Conservation (phyloP, 805 yeast genomes). For the Wickerhamiella vanderwaltii region DNA sequence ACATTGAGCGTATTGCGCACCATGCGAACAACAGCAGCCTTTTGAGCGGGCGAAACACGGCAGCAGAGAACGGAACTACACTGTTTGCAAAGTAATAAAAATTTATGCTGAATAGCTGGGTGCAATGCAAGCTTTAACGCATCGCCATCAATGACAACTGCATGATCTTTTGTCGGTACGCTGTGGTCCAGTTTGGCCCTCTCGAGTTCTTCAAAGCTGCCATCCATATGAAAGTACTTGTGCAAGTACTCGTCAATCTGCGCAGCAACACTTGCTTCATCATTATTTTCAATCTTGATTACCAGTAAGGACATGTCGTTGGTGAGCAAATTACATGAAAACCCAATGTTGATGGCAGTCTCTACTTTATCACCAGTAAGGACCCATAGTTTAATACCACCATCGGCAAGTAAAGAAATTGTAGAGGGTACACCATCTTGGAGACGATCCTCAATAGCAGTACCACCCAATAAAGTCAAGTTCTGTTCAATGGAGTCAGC, state of each 20-base stretch:
- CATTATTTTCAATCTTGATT: constrained; percentile 30
- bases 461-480: constrained; percentile 56
- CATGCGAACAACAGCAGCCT: constrained; percentile 59
- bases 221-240: constrained; percentile 40
- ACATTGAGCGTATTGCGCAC: constrained; percentile 55
- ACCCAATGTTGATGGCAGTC: constrained; percentile 82
- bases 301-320: constrained; percentile 61
- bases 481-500: constrained; percentile 51
- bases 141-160: constrained; percentile 63
- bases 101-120: constrained; percentile 38
- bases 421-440: constrained; percentile 75
- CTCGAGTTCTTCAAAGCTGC: constrained; percentile 36
- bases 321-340: constrained; percentile 62
- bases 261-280: constrained; percentile 22
- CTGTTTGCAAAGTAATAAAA: constrained; percentile 58
- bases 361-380: constrained; percentile 76
- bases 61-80: constrained; percentile 73
- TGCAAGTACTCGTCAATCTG: constrained; percentile 37
- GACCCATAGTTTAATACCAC: constrained; percentile 78
- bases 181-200: constrained; percentile 50
- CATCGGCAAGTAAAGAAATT: constrained; percentile 52
- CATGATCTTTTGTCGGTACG: constrained; percentile 47
- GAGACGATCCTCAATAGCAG: constrained; percentile 71
- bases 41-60: constrained; percentile 74
- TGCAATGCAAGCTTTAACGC: constrained; percentile 44